Evolutionary conservation across 1,284 basidiomycete species (phyloP).

Genomic region (Ganoderma sinense): DNA sequence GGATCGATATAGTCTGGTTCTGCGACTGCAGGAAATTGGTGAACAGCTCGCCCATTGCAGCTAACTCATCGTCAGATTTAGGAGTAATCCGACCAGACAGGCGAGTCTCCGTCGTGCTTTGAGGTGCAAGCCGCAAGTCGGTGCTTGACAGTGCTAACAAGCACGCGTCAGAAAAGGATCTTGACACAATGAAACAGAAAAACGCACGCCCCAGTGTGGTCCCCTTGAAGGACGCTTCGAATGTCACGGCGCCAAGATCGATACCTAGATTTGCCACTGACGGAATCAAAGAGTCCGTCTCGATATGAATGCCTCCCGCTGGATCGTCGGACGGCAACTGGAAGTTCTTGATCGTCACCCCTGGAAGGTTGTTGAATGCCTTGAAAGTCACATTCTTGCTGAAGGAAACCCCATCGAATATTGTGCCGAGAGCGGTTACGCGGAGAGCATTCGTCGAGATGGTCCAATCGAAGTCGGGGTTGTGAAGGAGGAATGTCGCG

Average conservation of each 20-base stretch:
- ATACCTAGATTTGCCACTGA: slow-evolving; percentile 79
- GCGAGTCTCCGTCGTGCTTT: slow-evolving; percentile 56
- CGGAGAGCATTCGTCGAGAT: slow-evolving; percentile 70
- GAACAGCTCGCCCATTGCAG: slow-evolving; percentile 70
- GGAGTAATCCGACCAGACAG: slow-evolving; percentile 72
- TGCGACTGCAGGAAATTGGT: slow-evolving; percentile 70
- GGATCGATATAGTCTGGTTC: slow-evolving; percentile 67
- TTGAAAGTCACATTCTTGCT: slow-evolving; percentile 72
- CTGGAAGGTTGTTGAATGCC: slow-evolving; percentile 76
- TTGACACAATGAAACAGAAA: background rate
- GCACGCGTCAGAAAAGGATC: background rate
- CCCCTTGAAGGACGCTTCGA: slow-evolving; percentile 67
- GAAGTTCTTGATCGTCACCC: slow-evolving; percentile 77
- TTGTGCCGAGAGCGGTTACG: slow-evolving; percentile 72
- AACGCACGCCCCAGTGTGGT: slow-evolving; percentile 61
- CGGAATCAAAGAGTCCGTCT: slow-evolving; percentile 72
- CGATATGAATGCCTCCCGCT: slow-evolving; percentile 74
- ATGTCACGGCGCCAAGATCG: slow-evolving; percentile 73
- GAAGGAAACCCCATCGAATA: slow-evolving; percentile 72
- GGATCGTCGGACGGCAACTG: slow-evolving; percentile 69
- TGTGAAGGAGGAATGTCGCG: slow-evolving; percentile 72
- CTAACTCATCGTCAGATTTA: slow-evolving; percentile 60
- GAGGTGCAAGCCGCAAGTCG: slow-evolving; percentile 61
- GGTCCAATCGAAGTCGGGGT: slow-evolving; percentile 74
- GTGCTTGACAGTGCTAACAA: slow-evolving; percentile 55